A percentile compares a stretch with the other conserved stretches of the same genome.
These are phyloP conservation scores for Pythium sukuiense DNA, from an alignment of 352 stramenopile species.

Conservation along the genomic window DNA sequence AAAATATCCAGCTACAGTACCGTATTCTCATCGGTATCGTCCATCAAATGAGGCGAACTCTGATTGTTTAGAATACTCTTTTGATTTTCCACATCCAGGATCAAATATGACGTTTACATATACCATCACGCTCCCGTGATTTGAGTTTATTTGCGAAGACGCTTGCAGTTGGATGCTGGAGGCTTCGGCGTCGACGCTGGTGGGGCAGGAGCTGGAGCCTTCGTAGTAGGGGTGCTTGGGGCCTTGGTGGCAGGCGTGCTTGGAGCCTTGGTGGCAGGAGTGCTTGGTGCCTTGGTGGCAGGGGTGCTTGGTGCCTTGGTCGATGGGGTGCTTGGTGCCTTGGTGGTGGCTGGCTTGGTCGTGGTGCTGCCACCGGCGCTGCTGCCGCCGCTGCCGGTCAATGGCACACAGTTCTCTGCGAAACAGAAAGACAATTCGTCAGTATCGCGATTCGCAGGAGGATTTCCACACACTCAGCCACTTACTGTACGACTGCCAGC, in stretches of 20 bases:
- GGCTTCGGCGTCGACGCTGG: not conserved
- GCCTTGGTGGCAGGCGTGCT: not conserved
- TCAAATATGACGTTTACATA: not conserved
- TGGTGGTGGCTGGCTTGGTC: conserved; percentile 1
- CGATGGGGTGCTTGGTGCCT: not conserved
- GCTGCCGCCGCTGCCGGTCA: conserved; percentile 18
- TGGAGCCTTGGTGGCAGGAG: not conserved
- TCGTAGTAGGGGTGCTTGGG: not conserved
- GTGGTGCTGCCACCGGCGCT: not conserved
- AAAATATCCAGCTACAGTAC: too few species aligned
- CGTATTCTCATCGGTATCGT: not conserved
- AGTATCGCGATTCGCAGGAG: not conserved
- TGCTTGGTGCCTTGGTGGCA: not conserved
- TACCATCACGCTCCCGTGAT: not conserved
- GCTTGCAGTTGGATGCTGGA: conserved; percentile 1
- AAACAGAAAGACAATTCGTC: not conserved
- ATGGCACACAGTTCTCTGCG: conserved; percentile 25
- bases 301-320: conserved; percentile 1
- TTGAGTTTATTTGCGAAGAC: not conserved
- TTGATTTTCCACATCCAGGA: not conserved
- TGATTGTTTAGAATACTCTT: not conserved
- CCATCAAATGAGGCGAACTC: not conserved
- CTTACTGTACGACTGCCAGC: conserved; percentile 17
- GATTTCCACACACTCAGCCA: not conserved
- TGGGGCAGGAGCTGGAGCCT: not conserved